These are phyloP conservation scores for Botrytis cinerea DNA, from an alignment of 2,329 filamentous ascomycete species.

Conservation along the genomic window DNA sequence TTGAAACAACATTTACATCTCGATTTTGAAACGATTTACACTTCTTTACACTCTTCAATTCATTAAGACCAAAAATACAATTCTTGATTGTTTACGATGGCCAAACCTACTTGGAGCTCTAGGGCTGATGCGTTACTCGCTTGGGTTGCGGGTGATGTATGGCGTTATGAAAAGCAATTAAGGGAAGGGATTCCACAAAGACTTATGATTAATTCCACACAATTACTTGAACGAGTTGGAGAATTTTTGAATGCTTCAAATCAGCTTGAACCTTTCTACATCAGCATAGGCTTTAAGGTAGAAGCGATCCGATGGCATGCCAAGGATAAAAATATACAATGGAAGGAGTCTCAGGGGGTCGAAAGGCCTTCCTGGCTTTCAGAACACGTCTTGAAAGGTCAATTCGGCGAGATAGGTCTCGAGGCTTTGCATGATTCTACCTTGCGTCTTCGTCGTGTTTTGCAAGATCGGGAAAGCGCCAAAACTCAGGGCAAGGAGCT, in stretches of 20 bases:
- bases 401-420: background rate
- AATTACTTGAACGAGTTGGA: no score
- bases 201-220: no score
- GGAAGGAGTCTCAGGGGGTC: no score
- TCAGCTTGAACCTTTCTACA: background rate
- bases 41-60: background rate
- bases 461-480: background rate
- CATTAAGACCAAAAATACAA: background rate
- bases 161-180: background rate
- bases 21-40: background rate
- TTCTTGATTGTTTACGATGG: no score
- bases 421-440: background rate
- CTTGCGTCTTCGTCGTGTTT: background rate
- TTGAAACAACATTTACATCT: background rate
- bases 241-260: background rate
- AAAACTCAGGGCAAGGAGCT: no score
- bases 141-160: background rate
- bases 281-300: no score
- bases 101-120: rapidly evolving
- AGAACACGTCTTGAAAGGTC: background rate
- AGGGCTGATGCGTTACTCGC: rapidly evolving
- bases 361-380: background rate
- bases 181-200: no score
- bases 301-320: no score
- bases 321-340: no score